Conservation (phyloP, 2,329 filamentous ascomycete species). For the Fusarium pilosicola region DNA sequence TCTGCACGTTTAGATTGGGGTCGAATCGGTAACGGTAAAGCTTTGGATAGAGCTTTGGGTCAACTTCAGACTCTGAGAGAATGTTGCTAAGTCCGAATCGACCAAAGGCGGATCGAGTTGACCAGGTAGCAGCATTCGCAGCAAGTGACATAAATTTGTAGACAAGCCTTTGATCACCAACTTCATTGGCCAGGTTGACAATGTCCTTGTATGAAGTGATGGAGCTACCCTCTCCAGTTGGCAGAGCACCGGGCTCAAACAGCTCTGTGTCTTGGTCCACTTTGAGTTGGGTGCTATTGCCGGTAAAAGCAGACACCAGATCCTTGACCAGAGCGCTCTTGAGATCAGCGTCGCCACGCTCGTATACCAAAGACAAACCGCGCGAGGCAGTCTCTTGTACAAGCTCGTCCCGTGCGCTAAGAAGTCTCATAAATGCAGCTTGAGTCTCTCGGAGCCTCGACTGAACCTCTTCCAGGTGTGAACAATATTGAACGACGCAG, state of each 20-base stretch:
- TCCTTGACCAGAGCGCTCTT: constrained; percentile 88
- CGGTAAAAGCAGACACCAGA: constrained; percentile 88
- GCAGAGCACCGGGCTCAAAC: constrained; percentile 89
- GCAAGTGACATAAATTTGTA: constrained; percentile 99
- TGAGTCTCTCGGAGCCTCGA: constrained; percentile 81
- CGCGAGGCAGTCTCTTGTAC: constrained; percentile 95
- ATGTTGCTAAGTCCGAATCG: constrained; percentile 93
- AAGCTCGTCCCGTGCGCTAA: constrained; percentile 89
- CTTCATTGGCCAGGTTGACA: constrained; percentile 92
- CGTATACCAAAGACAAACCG: constrained; percentile 91
- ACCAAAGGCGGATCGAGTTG: constrained; percentile 94
- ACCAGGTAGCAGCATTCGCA: constrained; percentile 96
- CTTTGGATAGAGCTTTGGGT: constrained; percentile 95
- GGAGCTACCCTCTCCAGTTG: constrained; percentile 87
- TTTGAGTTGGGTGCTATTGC: constrained; percentile 77
- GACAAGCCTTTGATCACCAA: constrained; percentile 93
- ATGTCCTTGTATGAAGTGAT: constrained; percentile 98
- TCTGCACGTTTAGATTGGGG: constrained; percentile 90
- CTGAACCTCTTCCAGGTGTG: constrained; percentile 79
- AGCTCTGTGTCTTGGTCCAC: constrained; percentile 92
- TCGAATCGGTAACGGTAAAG: constrained; percentile 95
- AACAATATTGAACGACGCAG: constrained; percentile 89
- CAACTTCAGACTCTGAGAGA: constrained; percentile 85
- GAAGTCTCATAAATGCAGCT: constrained; percentile 84
- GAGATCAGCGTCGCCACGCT: constrained; percentile 83